Evolutionary conservation across 768 basidiomycete species (phyloP), one percentile per base, ranked within the genome.

Genomic region (Rossbeevera mucosa): DNA sequence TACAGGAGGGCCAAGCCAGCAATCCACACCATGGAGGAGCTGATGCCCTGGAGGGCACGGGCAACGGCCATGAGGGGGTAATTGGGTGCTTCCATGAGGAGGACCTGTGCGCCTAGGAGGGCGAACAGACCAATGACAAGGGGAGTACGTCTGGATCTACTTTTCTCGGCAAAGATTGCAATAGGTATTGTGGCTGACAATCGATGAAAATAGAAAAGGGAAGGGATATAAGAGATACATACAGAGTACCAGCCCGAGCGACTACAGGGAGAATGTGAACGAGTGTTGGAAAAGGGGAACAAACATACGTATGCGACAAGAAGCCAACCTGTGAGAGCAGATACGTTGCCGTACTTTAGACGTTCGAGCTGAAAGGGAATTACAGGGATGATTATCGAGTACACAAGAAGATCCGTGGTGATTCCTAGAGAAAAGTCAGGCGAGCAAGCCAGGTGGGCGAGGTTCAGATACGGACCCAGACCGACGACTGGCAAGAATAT

Each of bases 11-110:
- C 82, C 28, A 85, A 58, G 2, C 83, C 83, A 18, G 83, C 78
- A 0, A 81, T 74, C 82, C 82, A 85, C 8, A 85, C 72, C 64
- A 82, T 72, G 5, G 82, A 78, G 0, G 82, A 82, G 14, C 79
- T 78, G 9, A 81, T 64, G 5, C 83, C 83, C 63, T 85, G 83
- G 24, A 83, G 44, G n/a, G 76, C 60, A 28, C 84, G 77, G 7
- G 83, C 81, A 31, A 83, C 28, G 13, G 73, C 76, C 81, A 86
- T 82, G 12, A 82, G 64, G 50, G 76, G 58, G 56, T 78, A 84
- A 33, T 70, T 75, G 3, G 76, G 78, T 0, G 82, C 81, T 57
- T 82, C 79, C 82, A 85, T 83, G 11, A 86, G 69, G 69, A 85
- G 72, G 16, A 83, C 63, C 64, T 82, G 80, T 2, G 81, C 79